These are phyloP conservation scores for Phytophthora fragariaefolia DNA, from an alignment of 352 stramenopile species.

Conservation along the genomic window DNA sequence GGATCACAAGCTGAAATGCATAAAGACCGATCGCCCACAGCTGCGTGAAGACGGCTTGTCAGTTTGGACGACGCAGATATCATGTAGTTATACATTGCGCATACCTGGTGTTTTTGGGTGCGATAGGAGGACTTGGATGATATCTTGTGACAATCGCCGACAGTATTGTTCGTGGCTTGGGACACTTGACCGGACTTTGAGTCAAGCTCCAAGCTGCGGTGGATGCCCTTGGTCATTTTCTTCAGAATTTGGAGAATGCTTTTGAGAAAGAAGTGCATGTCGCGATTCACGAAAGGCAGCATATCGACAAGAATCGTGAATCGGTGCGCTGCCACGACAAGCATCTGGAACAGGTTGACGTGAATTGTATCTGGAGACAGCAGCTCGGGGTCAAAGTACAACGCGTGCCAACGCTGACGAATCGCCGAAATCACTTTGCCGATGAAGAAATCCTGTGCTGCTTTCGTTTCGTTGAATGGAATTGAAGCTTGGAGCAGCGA, in stretches of 20 bases:
- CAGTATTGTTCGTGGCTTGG: not conserved
- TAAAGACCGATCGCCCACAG: conserved; percentile 52
- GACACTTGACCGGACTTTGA: not conserved
- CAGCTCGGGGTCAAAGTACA: conserved; percentile 64
- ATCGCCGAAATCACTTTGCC: conserved; percentile 69
- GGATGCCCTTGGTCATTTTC: conserved; percentile 58
- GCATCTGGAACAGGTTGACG: conserved; percentile 70
- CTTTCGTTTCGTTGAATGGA: conserved; percentile 66
- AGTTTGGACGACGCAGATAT: not conserved
- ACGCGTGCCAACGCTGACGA: conserved; percentile 70
- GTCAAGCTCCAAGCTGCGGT: conserved; percentile 36
- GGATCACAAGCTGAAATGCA: conserved; percentile 45
- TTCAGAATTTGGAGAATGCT: conserved; percentile 43
- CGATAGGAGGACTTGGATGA: conserved; percentile 14
- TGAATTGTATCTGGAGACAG: conserved; percentile 50
- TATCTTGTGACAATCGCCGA: not conserved
- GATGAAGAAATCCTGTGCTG: conserved; percentile 58
- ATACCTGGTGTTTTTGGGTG: conserved; percentile 35
- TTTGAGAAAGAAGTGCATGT: conserved; percentile 51
- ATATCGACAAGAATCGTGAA: conserved; percentile 63
- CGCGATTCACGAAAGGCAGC: conserved; percentile 56
- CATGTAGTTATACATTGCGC: not conserved
- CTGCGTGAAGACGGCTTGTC: conserved; percentile 18
- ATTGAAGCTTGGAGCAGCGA: conserved; percentile 51
- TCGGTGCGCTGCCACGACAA: conserved; percentile 52